A percentile compares a stretch with the other conserved stretches of the same genome.
Evolutionary conservation across 176 grass and related monocot species (phyloP).

Genomic region (barley (Hordeum vulgare)): DNA sequence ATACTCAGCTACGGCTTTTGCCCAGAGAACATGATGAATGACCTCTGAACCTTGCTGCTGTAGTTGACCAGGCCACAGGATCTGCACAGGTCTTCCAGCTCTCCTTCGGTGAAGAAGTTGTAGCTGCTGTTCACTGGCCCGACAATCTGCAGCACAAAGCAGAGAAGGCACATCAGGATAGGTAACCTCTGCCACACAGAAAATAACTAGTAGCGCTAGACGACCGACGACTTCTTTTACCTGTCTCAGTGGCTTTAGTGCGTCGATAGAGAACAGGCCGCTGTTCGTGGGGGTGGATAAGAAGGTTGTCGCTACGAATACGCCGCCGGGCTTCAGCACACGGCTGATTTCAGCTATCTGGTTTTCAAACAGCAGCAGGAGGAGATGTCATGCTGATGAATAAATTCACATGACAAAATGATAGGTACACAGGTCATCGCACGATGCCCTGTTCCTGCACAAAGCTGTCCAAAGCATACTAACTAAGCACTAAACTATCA

Average conservation of each 20-base stretch:
- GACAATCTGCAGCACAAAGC: constrained; percentile 47
- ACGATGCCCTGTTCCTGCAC: background rate
- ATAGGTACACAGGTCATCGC: background rate
- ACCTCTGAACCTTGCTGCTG: constrained; percentile 55
- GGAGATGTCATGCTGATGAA: background rate
- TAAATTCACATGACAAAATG: background rate
- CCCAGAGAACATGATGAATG: constrained; percentile 97
- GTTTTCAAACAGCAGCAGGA: constrained; percentile 18
- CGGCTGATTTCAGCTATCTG: constrained; percentile 97
- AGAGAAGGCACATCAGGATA: background rate
- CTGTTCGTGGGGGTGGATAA: constrained; percentile 60
- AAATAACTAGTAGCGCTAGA: background rate
- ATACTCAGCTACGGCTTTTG: constrained; percentile 51
- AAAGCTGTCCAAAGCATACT: background rate
- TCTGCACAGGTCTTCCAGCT: constrained; percentile 81
- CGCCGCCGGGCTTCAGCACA: constrained; percentile 72
- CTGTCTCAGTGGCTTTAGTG: constrained; percentile 65
- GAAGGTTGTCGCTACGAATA: constrained; percentile 89
- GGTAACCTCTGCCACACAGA: background rate
- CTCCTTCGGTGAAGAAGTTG: constrained; percentile 78
- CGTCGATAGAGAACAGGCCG: constrained; percentile 50
- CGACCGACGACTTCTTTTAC: background rate
- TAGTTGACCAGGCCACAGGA: constrained; percentile 88
- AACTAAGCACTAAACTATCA: background rate
- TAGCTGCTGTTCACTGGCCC: constrained; percentile 72